Base-by-base conservation (phyloP, 116 monocot species). In the Phalaenopsis hybrid region DNA sequence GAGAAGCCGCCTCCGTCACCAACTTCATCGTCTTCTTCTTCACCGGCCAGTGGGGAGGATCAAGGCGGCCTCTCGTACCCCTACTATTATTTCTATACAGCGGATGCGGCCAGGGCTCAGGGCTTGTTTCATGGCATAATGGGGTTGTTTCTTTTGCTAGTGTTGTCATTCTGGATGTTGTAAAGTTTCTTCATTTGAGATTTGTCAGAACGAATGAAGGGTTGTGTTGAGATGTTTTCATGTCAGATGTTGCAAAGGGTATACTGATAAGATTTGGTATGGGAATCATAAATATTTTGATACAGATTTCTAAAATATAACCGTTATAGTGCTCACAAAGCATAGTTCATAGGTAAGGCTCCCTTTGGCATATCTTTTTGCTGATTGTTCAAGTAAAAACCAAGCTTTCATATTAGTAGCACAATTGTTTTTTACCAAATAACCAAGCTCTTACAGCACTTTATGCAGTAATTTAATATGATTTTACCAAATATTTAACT, bases 1-100 rank as follows among this genome's bases (percentile, higher is more conserved):
- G 51, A 77, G 77, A 77, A 25, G 48, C 8, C 75, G 20, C 75
- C 75, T 41, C 77, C 77, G 8, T 2, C 46, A 1, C 75, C 75
- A 21, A 13, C 45, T 75, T 75, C 75, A 46, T 46, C 45, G 17
- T 75, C 75, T 5, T 75, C 75, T 41, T 55, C 15, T 41, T 72
- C 72, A 4, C 5, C 72, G 10, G 11, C 13, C 0, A 16, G 37
- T 3, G 72, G 72, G 15, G 45, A 17, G 75, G 44, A 75, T 44
- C 11, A 45, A 75, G 75, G 75, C 20, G 72, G 72, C 37, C 45
- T 46, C 17, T 75, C 75, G 3, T 77, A 50, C 51, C 77, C 77
- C 15, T 77, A 77, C 77, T 77, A 50, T 8, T 77, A 77, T 77
- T 77, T 77, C 77, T 77, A 77, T 11, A 77, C 77, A 4, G 48